Evolutionary conservation across 192 early-diverging fungal species (phyloP).

Genomic region (Dispira simplex): DNA sequence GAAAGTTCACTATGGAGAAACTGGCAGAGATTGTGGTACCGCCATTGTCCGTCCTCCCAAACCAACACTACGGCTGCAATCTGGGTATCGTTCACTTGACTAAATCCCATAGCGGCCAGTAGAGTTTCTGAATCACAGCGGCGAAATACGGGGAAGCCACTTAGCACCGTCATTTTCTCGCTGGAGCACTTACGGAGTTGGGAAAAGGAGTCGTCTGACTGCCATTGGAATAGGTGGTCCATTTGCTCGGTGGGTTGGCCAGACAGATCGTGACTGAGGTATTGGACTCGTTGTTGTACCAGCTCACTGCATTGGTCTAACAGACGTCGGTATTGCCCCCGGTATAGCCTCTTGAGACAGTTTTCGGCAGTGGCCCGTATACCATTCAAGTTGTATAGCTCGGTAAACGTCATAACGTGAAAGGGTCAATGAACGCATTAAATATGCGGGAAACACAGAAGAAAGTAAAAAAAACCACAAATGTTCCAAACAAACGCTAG

Average conservation of each 20-base stretch:
- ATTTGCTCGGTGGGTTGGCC: background rate
- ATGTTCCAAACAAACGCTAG: too few species aligned
- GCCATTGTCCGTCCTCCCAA: background rate
- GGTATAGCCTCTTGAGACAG: background rate
- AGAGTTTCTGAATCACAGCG: constrained; percentile 1
- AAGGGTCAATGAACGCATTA: too few species aligned
- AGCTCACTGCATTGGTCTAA: constrained; percentile 5
- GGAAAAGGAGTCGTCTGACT: background rate
- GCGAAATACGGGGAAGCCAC: background rate
- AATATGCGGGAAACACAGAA: too few species aligned
- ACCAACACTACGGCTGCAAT: constrained; percentile 1
- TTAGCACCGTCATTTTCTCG: background rate
- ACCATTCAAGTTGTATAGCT: too few species aligned
- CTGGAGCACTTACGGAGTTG: background rate
- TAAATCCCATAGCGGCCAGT: background rate
- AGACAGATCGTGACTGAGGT: background rate
- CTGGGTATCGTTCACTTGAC: too few species aligned
- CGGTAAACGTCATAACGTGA: too few species aligned
- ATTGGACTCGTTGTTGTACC: background rate
- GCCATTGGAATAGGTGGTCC: constrained; percentile 10
- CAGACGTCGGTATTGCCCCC: constrained; percentile 1
- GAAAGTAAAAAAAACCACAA: too few species aligned
- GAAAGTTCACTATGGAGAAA: background rate
- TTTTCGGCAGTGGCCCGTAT: background rate
- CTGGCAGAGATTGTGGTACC: constrained; percentile 10